A percentile compares a stretch with the other conserved stretches of the same genome.
Conservation (phyloP, 306 rosid genomes). For the Vigna angularis region DNA sequence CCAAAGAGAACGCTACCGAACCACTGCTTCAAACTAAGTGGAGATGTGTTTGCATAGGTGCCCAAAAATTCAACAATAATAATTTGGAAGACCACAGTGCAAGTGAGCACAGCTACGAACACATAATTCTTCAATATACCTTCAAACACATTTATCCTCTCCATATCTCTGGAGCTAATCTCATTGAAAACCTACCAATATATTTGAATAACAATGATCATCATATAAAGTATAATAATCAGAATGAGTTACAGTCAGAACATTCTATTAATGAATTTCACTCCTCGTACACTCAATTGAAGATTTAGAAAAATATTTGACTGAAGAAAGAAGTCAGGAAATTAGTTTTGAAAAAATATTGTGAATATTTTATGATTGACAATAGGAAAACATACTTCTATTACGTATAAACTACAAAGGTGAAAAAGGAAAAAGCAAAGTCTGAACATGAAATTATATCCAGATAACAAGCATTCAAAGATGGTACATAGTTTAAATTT, state of each 20-base stretch:
- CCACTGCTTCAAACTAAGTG: conserved; percentile 82
- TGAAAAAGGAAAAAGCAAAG: conserved; percentile 20
- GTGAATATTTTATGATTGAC: conserved; percentile 15
- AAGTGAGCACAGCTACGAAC: conserved; percentile 73
- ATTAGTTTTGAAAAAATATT: not conserved
- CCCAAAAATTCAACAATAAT: conserved; percentile 81
- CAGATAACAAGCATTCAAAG: conserved; percentile 8
- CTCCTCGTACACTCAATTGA: not conserved
- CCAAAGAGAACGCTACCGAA: conserved; percentile 66
- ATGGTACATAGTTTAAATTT: conserved; percentile 14
- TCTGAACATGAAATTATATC: conserved; percentile 23
- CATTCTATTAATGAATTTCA: conserved; percentile 16
- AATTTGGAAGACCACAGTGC: conserved; percentile 86
- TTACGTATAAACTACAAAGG: conserved; percentile 1
- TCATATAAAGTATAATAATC: conserved; percentile 30
- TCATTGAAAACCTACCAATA: conserved; percentile 85
- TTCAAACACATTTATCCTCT: conserved; percentile 85
- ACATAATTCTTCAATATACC: conserved; percentile 85
- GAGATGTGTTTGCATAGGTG: conserved; percentile 82
- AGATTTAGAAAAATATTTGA: conserved; percentile 15
- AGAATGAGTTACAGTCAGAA: conserved; percentile 10
- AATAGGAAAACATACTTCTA: conserved; percentile 29
- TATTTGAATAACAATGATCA: conserved; percentile 13
- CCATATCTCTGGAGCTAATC: conserved; percentile 98
- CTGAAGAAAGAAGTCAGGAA: not conserved